Evolutionary conservation across 495 filamentous ascomycete genomes (phyloP).

Genomic region (Annulohypoxylon stygium): DNA sequence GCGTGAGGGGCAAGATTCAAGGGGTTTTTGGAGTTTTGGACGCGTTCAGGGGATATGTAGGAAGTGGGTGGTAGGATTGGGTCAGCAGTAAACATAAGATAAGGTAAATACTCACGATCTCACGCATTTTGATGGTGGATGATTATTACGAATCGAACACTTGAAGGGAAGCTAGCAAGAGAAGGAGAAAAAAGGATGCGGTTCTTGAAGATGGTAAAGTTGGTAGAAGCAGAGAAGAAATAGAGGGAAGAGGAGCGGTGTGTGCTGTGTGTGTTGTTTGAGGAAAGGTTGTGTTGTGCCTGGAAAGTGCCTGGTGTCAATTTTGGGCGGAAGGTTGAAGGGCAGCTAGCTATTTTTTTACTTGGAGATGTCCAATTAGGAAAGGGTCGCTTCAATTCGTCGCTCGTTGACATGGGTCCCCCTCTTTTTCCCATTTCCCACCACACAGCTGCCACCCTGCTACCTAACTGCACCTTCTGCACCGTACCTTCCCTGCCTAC

Average conservation of each 20-base stretch:
- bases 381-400: conserved; percentile 41
- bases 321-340: conserved; percentile 35
- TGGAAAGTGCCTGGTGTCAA: conserved; percentile 39
- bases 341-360: conserved; percentile 39
- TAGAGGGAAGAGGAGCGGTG: conserved; percentile 48
- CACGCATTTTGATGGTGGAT: conserved; percentile 79
- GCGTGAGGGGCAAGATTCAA: conserved; percentile 56
- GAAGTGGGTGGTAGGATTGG: conserved; percentile 71
- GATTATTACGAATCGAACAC: conserved; percentile 46
- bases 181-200: conserved; percentile 49
- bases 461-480: neutral
- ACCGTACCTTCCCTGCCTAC: conserved; percentile 2
- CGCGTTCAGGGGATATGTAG: conserved; percentile 69
- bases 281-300: conserved; percentile 45
- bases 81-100: conserved; percentile 69
- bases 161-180: conserved; percentile 39
- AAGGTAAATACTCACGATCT: conserved; percentile 79
- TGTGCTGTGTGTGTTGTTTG: conserved; percentile 27
- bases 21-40: conserved; percentile 61
- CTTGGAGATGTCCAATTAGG: conserved; percentile 42
- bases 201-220: conserved; percentile 44
- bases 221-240: conserved; percentile 49
- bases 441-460: neutral
- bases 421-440: conserved; percentile 36
- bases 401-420: conserved; percentile 16